phyloP scores from a whole-genome alignment of 192 early-diverging fungal species.

The Coemansia interrupta region DNA sequence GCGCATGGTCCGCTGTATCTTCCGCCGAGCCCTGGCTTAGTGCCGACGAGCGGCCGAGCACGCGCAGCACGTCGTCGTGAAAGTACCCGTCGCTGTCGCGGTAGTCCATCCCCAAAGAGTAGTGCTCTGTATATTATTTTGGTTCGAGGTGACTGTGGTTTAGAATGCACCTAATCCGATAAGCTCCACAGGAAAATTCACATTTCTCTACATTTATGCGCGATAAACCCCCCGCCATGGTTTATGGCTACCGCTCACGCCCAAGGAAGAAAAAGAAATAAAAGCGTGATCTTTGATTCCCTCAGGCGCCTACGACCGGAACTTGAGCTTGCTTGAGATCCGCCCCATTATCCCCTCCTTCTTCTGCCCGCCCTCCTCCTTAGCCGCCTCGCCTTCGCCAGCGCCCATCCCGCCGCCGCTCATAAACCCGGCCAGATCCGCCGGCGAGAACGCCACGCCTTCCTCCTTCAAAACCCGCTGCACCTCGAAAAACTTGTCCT shows the following conservation, averaged over 20 bases:
- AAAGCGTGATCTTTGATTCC: not conserved
- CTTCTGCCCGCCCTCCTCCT: not conserved
- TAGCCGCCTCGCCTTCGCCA: not conserved
- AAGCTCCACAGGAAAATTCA: too few relatives aligned
- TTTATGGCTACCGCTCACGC: slow-evolving; percentile 7
- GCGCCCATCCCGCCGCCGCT: not conserved
- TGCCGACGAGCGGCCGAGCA: slow-evolving; percentile 26
- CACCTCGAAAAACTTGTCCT: slow-evolving; percentile 13
- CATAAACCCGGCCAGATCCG: slow-evolving; percentile 27
- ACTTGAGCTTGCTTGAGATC: slow-evolving; percentile 18
- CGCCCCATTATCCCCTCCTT: slow-evolving; percentile 17
- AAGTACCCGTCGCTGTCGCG: slow-evolving; percentile 47
- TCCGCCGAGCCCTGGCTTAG: not conserved
- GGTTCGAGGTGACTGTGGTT: too few relatives aligned
- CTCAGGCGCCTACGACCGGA: slow-evolving; percentile 9
- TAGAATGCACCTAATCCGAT: too few relatives aligned
- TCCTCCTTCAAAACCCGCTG: slow-evolving; percentile 29
- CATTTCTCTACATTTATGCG: not conserved
- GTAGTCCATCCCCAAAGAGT: slow-evolving; percentile 28
- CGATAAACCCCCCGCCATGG: not conserved
- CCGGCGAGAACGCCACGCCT: slow-evolving; percentile 28
- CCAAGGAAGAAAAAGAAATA: not conserved
- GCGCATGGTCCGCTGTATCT: not conserved
- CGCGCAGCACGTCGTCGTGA: slow-evolving; percentile 36
- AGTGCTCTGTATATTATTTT: too few relatives aligned